Conservation (phyloP, 495 filamentous ascomycete species). For the Penicillium paxilli region DNA sequence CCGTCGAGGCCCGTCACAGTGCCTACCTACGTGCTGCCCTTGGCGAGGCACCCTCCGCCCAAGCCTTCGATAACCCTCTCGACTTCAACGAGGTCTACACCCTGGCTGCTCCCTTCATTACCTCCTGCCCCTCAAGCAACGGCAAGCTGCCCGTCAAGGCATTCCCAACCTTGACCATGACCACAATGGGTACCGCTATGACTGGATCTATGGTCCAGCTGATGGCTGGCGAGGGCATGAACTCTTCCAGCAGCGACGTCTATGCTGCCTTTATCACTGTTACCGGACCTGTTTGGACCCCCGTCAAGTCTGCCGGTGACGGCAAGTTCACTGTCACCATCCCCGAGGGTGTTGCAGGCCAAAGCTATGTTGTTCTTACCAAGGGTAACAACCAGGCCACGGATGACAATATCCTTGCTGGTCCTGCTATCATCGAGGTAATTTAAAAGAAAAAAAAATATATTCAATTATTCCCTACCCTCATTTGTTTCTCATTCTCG, state of each 20-base stretch:
- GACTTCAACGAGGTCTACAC: constrained; percentile 60
- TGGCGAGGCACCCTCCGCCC: constrained; percentile 50
- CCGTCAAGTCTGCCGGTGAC: constrained; percentile 17
- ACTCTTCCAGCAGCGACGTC: constrained; percentile 1
- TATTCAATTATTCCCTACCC: not conserved
- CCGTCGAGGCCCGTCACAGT: constrained; percentile 62
- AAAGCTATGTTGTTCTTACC: constrained; percentile 40
- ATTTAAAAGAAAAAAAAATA: constrained; percentile 3
- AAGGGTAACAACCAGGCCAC: constrained; percentile 17
- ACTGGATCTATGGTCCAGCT: constrained; percentile 13
- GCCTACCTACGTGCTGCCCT: constrained; percentile 55
- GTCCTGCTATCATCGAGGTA: constrained; percentile 39
- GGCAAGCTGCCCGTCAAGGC: constrained; percentile 57
- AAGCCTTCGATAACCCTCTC: constrained; percentile 59
- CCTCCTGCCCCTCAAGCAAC: constrained; percentile 54
- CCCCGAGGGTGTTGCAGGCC: constrained; percentile 32
- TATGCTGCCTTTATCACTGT: constrained; percentile 38
- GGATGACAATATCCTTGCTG: constrained; percentile 33
- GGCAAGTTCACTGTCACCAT: constrained; percentile 37
- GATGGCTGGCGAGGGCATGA: constrained; percentile 14
- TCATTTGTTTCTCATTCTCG: not conserved
- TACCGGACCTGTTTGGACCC: constrained; percentile 36
- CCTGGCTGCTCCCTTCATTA: constrained; percentile 60
- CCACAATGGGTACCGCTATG: constrained; percentile 9
- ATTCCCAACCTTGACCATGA: constrained; percentile 46